Base-by-base conservation (phyloP, 805 yeast genomes). In the Candida odintsovae region DNA sequence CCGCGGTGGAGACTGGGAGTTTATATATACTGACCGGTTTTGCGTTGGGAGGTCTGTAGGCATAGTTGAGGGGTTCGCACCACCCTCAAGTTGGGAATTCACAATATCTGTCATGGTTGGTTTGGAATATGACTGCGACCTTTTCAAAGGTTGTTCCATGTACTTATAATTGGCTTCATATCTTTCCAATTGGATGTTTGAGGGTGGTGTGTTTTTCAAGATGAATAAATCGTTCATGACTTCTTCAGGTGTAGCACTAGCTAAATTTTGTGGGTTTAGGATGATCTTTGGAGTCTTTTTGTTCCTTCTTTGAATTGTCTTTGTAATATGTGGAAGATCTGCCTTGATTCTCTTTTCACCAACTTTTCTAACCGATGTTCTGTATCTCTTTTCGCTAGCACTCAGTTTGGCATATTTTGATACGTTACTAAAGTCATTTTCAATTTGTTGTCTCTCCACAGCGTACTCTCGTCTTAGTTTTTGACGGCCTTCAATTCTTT, bases 91-190 rank as follows among this genome's bases (percentile, higher is more conserved):
- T 39, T 56, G 59, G 13, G 39, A 37, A 45, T 59, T 59, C n/a
- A 59, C 61, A 19, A 59, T 38, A 28, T 59, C 63, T 8, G 63
- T 59, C 57, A 57, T 53, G 31, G 63, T 59, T 12, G 62, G 54
- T 20, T 58, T 57, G 2, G 48, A 47, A 3, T 37, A 23, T 6
- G 43, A 3, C 9, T n/a, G 6, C 3, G 18, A 35, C 36, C 47
- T 50, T 39, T 54, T 52, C 7, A 48, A 13, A 8, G 57, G 57
- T 35, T 52, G 51, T 39, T 55, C 59, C 42, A 48, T 21, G 28
- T 52, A 56, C 10, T 51, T 35, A 38, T 55, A 49, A 39, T 57
- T 52, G 3, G 55, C 55, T 37, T 58, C 61, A 23, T 52, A 51
- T 28, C 11, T 51, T 28, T 52, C 52, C 10, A 58, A 43, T 19